A percentile compares a stretch with the other conserved stretches of the same genome.
Evolutionary conservation across 2,329 filamentous ascomycete genomes (phyloP).

Genomic region (Verticillium nubilum): DNA sequence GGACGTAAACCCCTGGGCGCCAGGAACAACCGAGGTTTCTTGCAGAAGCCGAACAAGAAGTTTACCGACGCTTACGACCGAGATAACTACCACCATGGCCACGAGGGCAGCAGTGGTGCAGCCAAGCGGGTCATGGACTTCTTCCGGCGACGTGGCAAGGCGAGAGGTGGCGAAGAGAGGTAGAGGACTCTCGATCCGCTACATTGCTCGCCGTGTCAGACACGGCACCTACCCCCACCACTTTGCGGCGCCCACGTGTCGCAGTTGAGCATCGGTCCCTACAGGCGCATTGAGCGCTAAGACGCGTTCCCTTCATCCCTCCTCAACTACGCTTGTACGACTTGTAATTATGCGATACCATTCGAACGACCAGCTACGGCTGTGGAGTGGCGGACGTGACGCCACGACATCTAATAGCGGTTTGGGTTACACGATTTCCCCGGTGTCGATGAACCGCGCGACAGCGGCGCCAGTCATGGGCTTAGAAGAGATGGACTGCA

Average conservation of each 20-base stretch:
- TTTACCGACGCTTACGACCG: slow-evolving; percentile 87
- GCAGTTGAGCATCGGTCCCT: slow-evolving; percentile 8
- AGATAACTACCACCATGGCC: slow-evolving; percentile 58
- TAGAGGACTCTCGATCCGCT: slow-evolving; percentile 18
- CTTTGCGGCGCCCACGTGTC: slow-evolving; percentile 8
- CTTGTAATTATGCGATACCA: slow-evolving; percentile 4
- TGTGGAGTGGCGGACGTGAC: neutral
- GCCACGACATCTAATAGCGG: neutral
- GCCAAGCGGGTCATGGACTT: slow-evolving; percentile 97
- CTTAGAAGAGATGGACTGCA: neutral
- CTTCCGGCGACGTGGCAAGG: slow-evolving; percentile 82
- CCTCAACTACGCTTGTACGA: slow-evolving; percentile 1
- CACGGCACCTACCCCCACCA: slow-evolving; percentile 1
- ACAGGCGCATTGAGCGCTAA: slow-evolving; percentile 7
- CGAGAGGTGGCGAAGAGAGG: slow-evolving; percentile 55
- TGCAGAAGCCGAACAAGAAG: slow-evolving; percentile 82
- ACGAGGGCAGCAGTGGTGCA: slow-evolving; percentile 79
- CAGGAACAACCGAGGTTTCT: slow-evolving; percentile 42
- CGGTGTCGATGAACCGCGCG: neutral
- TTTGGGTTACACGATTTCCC: neutral
- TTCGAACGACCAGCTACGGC: neutral
- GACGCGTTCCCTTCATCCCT: neutral
- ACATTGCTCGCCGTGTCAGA: slow-evolving; percentile 4
- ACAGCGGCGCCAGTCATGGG: neutral
- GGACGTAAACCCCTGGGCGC: slow-evolving; percentile 18